Percentiles rank a stretch among this genome's conserved stretches.
Conservation (phyloP, 176 grass and related monocot species). For the Canna indica region DNA sequence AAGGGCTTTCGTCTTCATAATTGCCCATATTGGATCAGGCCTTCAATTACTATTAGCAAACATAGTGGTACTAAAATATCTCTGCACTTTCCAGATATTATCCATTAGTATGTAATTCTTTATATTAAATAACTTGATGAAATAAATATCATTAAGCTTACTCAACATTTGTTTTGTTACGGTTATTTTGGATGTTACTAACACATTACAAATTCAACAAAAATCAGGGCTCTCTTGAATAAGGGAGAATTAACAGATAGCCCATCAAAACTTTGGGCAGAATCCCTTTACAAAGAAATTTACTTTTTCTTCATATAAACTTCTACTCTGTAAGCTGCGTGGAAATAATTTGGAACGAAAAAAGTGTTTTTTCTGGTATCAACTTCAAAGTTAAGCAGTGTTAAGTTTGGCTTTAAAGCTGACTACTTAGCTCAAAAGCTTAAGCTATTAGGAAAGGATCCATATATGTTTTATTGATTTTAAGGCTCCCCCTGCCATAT, state of each 20-base stretch:
- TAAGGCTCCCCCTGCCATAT: too few species aligned
- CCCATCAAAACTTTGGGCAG: not conserved
- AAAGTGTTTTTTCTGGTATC: not conserved
- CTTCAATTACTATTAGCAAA: constrained; percentile 11
- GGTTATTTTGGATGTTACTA: not conserved
- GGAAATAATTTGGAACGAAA: not conserved
- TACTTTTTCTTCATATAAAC: not conserved
- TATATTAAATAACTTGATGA: not conserved
- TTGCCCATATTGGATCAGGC: constrained; percentile 21
- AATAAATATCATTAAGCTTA: not conserved
- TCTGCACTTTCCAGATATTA: not conserved
- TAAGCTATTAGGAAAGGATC: too few species aligned
- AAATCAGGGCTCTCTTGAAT: not conserved
- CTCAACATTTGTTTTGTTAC: not conserved
- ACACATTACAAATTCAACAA: not conserved
- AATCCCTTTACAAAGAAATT: not conserved
- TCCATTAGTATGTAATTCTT: not conserved
- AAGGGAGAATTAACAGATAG: not conserved
- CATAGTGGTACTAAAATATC: not conserved
- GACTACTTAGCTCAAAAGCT: too few species aligned
- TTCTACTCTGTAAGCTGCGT: not conserved
- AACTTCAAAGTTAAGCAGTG: not conserved
- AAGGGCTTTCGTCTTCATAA: constrained; percentile 16
- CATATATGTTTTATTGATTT: too few species aligned
- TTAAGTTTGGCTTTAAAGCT: not conserved